Evolutionary conservation across 768 basidiomycete genomes (phyloP).

Genomic region (Psilocybe subaeruginosa): DNA sequence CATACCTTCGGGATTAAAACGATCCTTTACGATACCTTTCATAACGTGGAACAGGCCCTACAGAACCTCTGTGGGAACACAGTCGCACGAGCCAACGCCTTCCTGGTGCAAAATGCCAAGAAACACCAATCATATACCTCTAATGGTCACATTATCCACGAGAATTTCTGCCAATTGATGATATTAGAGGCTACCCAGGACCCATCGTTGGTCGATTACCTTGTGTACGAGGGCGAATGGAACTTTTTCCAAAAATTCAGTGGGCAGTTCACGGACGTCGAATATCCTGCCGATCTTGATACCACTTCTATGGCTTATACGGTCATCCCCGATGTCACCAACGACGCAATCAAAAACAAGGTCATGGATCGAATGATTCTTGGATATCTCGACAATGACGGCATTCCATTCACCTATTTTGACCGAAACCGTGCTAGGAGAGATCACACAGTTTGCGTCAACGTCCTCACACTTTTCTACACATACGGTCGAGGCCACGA

Average conservation of each 20-base stretch:
- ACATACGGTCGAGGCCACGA: background rate
- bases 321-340: background rate
- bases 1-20: slow-evolving; percentile 44
- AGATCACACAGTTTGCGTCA: background rate
- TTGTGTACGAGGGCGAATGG: background rate
- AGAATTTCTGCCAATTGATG: background rate
- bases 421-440: slow-evolving; percentile 1
- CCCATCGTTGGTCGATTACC: background rate
- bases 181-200: background rate
- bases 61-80: slow-evolving; percentile 36
- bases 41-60: slow-evolving; percentile 30
- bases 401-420: background rate
- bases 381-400: background rate
- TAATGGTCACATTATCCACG: background rate
- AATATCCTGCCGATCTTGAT: background rate
- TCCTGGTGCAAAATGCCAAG: background rate
- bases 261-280: background rate
- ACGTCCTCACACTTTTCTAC: background rate
- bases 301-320: background rate
- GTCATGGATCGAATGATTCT: slow-evolving; percentile 1
- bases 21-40: slow-evolving; percentile 35
- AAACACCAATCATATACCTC: background rate
- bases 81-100: slow-evolving; percentile 24
- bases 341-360: background rate
- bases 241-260: background rate